Conservation (phyloP, 495 filamentous ascomycete genomes). For the Hypoxylon fragiforme region DNA sequence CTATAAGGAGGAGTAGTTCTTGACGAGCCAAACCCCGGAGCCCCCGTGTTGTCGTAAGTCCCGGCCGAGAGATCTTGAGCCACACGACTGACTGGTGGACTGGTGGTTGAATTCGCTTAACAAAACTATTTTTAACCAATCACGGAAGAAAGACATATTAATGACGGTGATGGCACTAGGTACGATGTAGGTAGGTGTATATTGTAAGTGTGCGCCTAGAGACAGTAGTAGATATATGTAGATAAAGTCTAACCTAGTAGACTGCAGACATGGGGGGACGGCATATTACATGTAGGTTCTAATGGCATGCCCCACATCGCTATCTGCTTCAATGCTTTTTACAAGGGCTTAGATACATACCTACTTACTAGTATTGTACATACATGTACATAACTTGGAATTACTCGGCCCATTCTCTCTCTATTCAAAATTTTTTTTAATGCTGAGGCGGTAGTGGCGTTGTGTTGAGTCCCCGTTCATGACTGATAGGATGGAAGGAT, state of each 20-base stretch:
- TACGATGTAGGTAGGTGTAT: conserved; percentile 26
- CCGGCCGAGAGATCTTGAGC: conserved; percentile 7
- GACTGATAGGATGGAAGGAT: background rate
- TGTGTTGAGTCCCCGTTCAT: background rate
- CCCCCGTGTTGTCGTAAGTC: conserved; percentile 8
- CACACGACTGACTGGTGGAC: background rate
- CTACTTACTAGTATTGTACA: background rate
- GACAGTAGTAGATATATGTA: too few relatives aligned
- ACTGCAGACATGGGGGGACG: background rate
- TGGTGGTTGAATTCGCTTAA: conserved; percentile 30
- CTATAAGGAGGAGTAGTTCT: too few relatives aligned
- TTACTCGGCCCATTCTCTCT: conserved; percentile 2
- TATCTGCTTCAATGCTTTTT: background rate
- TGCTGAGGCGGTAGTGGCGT: background rate
- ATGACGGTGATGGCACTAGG: conserved; percentile 25
- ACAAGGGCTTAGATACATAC: conserved; percentile 18
- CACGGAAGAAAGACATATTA: conserved; percentile 10
- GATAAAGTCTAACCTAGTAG: conserved; percentile 7
- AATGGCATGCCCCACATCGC: conserved; percentile 4
- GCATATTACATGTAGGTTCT: background rate
- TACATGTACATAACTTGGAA: background rate
- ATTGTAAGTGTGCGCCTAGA: too few relatives aligned
- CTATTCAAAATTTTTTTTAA: too few relatives aligned
- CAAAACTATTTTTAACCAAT: conserved; percentile 18
- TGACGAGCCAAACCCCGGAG: conserved; percentile 10